Evolutionary conservation across 2,329 filamentous ascomycete genomes (phyloP).

Genomic region (Eurotiales sp.): DNA sequence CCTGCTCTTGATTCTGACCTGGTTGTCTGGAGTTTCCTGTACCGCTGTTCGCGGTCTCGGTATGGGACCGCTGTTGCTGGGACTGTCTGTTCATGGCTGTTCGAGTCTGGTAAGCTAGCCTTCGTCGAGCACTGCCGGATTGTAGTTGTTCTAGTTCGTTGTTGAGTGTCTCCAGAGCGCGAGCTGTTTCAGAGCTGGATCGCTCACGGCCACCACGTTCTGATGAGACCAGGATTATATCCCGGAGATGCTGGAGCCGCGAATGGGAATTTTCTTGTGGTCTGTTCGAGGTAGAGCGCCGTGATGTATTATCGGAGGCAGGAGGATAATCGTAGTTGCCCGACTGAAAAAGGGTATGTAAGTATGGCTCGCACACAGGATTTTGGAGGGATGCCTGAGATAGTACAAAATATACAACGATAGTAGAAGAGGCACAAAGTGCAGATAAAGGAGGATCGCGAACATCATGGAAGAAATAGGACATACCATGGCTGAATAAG

Average conservation of each 20-base stretch:
- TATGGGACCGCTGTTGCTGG: not conserved
- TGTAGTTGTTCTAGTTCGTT: conserved; percentile 35
- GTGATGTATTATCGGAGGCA: conserved; percentile 30
- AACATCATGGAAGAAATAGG: not conserved
- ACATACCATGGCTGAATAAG: conserved; percentile 2
- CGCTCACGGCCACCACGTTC: conserved; percentile 28
- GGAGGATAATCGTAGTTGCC: conserved; percentile 42
- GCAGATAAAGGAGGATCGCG: not conserved
- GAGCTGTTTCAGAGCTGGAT: conserved; percentile 23
- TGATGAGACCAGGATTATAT: conserved; percentile 29
- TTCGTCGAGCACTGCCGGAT: conserved; percentile 24
- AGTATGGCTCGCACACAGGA: too few relatives aligned
- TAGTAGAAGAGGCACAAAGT: not conserved
- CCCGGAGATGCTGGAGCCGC: conserved; percentile 35
- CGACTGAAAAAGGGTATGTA: conserved; percentile 30
- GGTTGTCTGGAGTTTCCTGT: conserved; percentile 9
- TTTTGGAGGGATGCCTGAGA: too few relatives aligned
- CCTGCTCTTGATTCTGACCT: conserved; percentile 9
- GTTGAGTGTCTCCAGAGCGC: conserved; percentile 38
- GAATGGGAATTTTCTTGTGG: conserved; percentile 20
- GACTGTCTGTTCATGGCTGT: conserved; percentile 22
- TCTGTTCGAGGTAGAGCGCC: conserved; percentile 22
- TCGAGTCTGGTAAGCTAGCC: conserved; percentile 22
- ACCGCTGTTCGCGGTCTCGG: not conserved
- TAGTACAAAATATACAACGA: not conserved